Percentiles rank a stretch among this genome's conserved stretches.
These are phyloP conservation scores for Cordyceps fumosorosea DNA, from an alignment of 2,329 filamentous ascomycete species.

Conservation along the genomic window DNA sequence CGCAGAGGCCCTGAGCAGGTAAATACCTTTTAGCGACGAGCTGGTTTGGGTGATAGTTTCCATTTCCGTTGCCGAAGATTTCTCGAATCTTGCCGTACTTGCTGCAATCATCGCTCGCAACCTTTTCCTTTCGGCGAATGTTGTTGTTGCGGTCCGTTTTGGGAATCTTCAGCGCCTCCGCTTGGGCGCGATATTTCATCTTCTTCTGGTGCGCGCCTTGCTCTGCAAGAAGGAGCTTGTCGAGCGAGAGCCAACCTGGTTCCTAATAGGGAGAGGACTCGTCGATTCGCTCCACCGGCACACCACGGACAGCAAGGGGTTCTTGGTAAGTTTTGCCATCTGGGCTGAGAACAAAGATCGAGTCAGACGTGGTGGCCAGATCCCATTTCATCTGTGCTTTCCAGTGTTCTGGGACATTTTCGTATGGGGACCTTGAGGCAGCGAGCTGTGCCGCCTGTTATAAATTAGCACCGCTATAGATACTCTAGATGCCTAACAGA, in stretches of 20 bases:
- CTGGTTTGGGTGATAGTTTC: slow-evolving; percentile 31
- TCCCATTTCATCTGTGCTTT: not conserved
- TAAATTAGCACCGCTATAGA: not conserved
- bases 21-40: slow-evolving; percentile 27
- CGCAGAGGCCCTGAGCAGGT: slow-evolving; percentile 25
- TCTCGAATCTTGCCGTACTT: slow-evolving; percentile 29
- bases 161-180: not conserved
- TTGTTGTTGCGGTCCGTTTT: slow-evolving; percentile 8
- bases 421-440: not conserved
- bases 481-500: too few species aligned
- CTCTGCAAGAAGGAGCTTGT: slow-evolving; percentile 23
- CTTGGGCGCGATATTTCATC: not conserved
- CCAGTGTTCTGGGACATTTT: not conserved
- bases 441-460: not conserved
- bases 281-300: slow-evolving; percentile 22
- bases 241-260: slow-evolving; percentile 24
- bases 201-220: slow-evolving; percentile 18
- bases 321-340: slow-evolving; percentile 20
- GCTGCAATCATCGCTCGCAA: slow-evolving; percentile 25
- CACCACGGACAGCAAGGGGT: slow-evolving; percentile 21
- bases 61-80: slow-evolving; percentile 24
- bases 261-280: slow-evolving; percentile 27
- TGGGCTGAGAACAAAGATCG: slow-evolving; percentile 17
- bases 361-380: not conserved
- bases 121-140: slow-evolving; percentile 17